phyloP scores from a whole-genome alignment of 345 rosid genomes.

The Pistacia atlantica region DNA sequence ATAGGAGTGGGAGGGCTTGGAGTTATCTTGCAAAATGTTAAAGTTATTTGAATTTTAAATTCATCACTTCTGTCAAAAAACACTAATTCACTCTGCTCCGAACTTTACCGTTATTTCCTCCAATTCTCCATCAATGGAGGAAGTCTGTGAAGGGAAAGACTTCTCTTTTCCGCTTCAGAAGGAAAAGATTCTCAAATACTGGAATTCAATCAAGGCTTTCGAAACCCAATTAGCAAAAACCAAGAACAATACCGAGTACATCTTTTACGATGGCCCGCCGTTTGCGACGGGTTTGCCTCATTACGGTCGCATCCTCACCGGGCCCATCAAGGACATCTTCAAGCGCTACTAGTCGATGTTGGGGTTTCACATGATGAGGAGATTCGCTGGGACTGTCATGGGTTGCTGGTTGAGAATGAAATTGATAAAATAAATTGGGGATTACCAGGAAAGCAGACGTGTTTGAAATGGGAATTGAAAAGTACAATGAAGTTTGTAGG shows the following conservation, averaged over 20 bases:
- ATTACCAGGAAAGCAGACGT: slow-evolving; percentile 79
- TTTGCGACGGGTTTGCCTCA: too few species aligned
- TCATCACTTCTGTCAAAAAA: too few species aligned
- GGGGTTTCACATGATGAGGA: slow-evolving; percentile 89
- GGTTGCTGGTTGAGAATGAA: slow-evolving; percentile 39
- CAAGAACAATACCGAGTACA: too few species aligned
- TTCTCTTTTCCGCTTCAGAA: slow-evolving; percentile 35
- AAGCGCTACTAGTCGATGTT: slow-evolving; percentile 76
- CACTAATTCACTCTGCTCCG: too few species aligned
- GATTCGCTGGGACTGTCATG: slow-evolving; percentile 93
- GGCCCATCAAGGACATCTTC: slow-evolving; percentile 31
- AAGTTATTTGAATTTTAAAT: too few species aligned
- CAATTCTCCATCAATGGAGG: slow-evolving; percentile 56
- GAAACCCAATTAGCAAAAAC: slow-evolving; percentile 13
- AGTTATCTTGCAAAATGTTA: too few species aligned
- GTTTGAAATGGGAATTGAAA: slow-evolving; percentile 12
- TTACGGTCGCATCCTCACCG: too few species aligned
- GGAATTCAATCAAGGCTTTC: slow-evolving; percentile 72
- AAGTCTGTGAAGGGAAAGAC: slow-evolving; percentile 25
- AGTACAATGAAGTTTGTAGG: too few species aligned
- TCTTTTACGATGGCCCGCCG: too few species aligned
- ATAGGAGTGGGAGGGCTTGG: too few species aligned
- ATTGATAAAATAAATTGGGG: slow-evolving; percentile 61
- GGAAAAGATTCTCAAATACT: slow-evolving; percentile 46
- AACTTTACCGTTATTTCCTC: too few species aligned